These are phyloP conservation scores for Vicia villosa DNA, from an alignment of 306 rosid species.

Conservation along the genomic window DNA sequence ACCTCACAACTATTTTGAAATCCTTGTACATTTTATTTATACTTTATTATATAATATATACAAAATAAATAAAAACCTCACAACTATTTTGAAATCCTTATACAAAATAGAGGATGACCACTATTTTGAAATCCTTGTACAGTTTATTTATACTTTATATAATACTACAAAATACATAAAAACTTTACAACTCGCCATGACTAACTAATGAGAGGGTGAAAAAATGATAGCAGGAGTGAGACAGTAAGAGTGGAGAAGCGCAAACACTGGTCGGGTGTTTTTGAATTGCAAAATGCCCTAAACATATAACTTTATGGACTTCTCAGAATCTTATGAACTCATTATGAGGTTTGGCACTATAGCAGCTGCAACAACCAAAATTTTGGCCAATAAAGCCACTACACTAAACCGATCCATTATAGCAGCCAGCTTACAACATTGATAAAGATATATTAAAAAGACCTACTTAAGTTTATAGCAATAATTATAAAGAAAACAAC, in stretches of 20 bases:
- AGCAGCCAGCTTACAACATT: not conserved
- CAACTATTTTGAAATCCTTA: too few species aligned
- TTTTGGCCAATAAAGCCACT: not conserved
- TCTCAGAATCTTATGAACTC: not conserved
- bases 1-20: not conserved
- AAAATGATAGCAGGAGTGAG: not conserved
- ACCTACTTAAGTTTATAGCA: conserved; percentile 1
- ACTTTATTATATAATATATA: not conserved
- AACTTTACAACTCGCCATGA: not conserved
- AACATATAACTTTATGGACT: not conserved
- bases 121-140: too few species aligned
- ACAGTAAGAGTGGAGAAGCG: not conserved
- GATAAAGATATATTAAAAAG: conserved; percentile 19
- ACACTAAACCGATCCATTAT: not conserved
- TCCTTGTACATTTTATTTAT: not conserved
- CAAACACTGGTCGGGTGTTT: not conserved
- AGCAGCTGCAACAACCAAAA: not conserved
- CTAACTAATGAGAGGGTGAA: not conserved
- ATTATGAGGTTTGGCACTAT: not conserved
- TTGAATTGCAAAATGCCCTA: not conserved
- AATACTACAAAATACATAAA: too few species aligned
- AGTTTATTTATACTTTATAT: too few species aligned
- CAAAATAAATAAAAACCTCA: not conserved
- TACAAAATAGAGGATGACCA: too few species aligned
- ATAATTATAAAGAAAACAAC: conserved; percentile 14